Percentiles rank a stretch among this genome's conserved stretches.
phyloP scores from a whole-genome alignment of 345 rosid genomes.

The Brassica incana region DNA sequence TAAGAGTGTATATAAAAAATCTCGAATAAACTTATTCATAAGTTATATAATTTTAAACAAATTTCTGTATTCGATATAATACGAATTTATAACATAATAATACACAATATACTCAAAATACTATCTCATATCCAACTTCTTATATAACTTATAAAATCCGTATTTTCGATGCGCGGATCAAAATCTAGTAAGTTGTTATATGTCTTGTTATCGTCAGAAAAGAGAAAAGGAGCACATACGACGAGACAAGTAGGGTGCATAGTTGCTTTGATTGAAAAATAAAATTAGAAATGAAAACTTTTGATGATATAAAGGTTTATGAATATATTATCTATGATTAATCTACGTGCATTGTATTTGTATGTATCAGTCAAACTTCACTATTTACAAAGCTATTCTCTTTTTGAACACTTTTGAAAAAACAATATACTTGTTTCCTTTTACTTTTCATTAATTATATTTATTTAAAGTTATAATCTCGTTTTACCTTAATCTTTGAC shows the following conservation, averaged over 20 bases:
- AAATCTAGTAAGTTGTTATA: not conserved
- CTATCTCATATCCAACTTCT: too few relatives aligned
- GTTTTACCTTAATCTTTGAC: constrained; percentile 31
- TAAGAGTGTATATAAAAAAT: too few relatives aligned
- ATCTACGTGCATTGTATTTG: constrained; percentile 32
- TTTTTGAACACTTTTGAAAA: constrained; percentile 22
- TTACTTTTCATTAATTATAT: not conserved
- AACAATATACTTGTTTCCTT: not conserved
- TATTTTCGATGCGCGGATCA: too few relatives aligned
- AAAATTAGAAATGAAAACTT: not conserved
- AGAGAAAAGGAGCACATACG: constrained; percentile 8
- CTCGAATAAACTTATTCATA: too few relatives aligned
- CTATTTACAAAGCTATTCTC: constrained; percentile 24
- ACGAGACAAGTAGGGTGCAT: constrained; percentile 24
- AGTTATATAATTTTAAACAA: too few relatives aligned
- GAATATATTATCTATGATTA: constrained; percentile 26
- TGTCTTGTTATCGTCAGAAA: constrained; percentile 1
- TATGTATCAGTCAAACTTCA: constrained; percentile 35
- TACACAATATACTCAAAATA: too few relatives aligned
- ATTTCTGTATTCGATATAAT: too few relatives aligned
- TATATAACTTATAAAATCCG: too few relatives aligned
- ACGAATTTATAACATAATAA: too few relatives aligned
- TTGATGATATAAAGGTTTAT: constrained; percentile 16
- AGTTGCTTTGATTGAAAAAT: constrained; percentile 17
- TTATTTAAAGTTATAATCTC: constrained; percentile 13